Conservation (phyloP, 1,284 basidiomycete genomes). For the Golubevia pallescens region DNA sequence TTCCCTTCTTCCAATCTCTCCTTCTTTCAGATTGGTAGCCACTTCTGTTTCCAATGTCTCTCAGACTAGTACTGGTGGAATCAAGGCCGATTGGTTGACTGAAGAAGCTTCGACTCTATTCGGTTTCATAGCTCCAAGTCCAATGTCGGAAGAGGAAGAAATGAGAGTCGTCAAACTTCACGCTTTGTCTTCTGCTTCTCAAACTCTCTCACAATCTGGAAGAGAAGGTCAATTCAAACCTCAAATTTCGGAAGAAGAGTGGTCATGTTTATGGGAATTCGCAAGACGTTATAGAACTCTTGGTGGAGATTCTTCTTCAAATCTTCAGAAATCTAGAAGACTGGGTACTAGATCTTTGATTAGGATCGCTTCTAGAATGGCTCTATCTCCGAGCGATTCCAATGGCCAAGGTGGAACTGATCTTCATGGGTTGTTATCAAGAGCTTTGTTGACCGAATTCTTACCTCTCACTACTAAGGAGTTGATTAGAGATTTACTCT, state of each 20-base stretch:
- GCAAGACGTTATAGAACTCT: conserved; percentile 52
- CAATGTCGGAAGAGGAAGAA: conserved; percentile 64
- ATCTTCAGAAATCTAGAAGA: conserved; percentile 55
- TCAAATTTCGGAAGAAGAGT: conserved; percentile 3
- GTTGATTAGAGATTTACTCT: conserved; percentile 43
- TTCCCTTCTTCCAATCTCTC: too few species aligned
- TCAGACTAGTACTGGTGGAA: conserved; percentile 10
- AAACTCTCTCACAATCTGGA: too few species aligned
- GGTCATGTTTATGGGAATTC: conserved; percentile 23
- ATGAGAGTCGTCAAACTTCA: conserved; percentile 15
- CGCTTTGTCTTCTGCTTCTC: conserved; percentile 15
- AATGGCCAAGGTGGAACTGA: conserved; percentile 17
- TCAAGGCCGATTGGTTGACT: conserved; percentile 59
- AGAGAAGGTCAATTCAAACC: conserved; percentile 9
- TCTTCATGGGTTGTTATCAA: conserved; percentile 48
- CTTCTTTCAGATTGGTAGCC: conserved; percentile 59
- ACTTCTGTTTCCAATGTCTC: conserved; percentile 36
- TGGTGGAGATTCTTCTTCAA: conserved; percentile 30
- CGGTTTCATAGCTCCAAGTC: conserved; percentile 50
- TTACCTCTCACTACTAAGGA: conserved; percentile 60
- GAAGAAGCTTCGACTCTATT: conserved; percentile 62
- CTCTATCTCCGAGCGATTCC: conserved; percentile 35
- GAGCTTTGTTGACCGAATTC: conserved; percentile 63
- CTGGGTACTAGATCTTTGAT: conserved; percentile 64
- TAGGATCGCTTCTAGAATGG: conserved; percentile 57